Percentiles rank a stretch among this genome's conserved stretches.
Evolutionary conservation across 768 basidiomycete genomes (phyloP).

Genomic region (Roridomyces roridus): DNA sequence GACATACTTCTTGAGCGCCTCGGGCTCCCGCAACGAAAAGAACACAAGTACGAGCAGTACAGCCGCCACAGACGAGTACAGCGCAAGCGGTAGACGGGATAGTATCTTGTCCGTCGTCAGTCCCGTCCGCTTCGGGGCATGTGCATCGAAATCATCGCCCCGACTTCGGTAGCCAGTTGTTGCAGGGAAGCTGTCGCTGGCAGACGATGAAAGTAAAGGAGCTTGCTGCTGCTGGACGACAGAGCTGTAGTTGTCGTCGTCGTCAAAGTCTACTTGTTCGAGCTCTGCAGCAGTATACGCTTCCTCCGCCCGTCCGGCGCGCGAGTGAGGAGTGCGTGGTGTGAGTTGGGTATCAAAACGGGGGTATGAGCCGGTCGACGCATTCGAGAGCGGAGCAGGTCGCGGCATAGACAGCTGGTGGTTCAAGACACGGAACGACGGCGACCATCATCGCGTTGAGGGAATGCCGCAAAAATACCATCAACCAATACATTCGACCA

Average conservation of each 20-base stretch:
- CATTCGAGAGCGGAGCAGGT: conserved; percentile 44
- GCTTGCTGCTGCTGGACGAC: conserved; percentile 47
- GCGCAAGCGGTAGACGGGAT: conserved; percentile 47
- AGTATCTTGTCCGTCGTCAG: conserved; percentile 30
- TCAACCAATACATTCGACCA: background rate
- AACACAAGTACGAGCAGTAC: conserved; percentile 54
- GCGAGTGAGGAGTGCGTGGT: conserved; percentile 69
- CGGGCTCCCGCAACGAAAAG: conserved; percentile 57
- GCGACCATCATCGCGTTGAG: background rate
- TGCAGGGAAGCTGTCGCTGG: conserved; percentile 44
- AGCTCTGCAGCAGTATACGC: conserved; percentile 57
- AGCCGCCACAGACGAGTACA: conserved; percentile 51
- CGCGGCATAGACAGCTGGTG: conserved; percentile 40
- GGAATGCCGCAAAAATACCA: background rate
- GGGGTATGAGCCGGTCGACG: conserved; percentile 31
- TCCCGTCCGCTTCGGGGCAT: conserved; percentile 20
- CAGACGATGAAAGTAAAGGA: conserved; percentile 56
- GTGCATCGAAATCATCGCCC: conserved; percentile 44
- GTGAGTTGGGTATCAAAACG: conserved; percentile 46
- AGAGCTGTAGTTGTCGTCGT: conserved; percentile 42
- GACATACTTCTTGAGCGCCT: conserved; percentile 50
- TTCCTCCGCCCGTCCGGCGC: conserved; percentile 62
- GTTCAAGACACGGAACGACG: conserved; percentile 1
- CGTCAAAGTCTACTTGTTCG: conserved; percentile 45
- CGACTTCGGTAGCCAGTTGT: conserved; percentile 44